Conservation (phyloP, 2,329 filamentous ascomycete species). For the Xylariales sp. region DNA sequence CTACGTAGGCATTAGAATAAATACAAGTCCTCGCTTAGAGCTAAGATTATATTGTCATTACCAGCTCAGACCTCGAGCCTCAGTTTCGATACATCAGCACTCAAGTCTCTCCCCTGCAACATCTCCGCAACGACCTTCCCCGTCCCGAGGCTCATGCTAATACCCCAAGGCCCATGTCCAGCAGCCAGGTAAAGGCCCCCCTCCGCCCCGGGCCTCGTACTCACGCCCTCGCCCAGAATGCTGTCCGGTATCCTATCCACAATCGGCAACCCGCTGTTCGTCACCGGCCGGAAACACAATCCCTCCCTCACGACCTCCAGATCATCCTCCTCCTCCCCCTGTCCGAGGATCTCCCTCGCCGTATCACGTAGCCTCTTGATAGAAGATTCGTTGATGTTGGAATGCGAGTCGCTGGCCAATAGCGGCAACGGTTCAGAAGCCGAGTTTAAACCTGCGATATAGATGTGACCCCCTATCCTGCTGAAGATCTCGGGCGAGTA, state of each 20-base stretch:
- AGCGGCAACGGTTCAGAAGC: conserved; percentile 54
- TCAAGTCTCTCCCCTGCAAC: conserved; percentile 53
- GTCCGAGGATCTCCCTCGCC: conserved; percentile 43
- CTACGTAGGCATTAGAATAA: too few relatives aligned
- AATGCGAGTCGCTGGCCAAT: conserved; percentile 41
- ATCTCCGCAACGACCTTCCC: conserved; percentile 68
- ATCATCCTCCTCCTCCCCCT: conserved; percentile 30
- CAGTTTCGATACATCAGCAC: conserved; percentile 53
- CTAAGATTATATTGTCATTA: too few relatives aligned
- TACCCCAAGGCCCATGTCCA: conserved; percentile 76
- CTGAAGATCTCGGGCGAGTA: conserved; percentile 71
- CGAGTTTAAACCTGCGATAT: conserved; percentile 68
- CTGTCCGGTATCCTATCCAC: conserved; percentile 52
- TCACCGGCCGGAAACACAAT: conserved; percentile 70
- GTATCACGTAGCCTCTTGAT: conserved; percentile 46
- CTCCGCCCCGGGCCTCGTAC: conserved; percentile 33
- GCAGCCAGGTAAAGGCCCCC: conserved; percentile 67
- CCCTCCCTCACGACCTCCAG: conserved; percentile 60
- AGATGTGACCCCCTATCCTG: conserved; percentile 62
- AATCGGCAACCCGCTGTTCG: conserved; percentile 59
- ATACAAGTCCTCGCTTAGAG: too few relatives aligned
- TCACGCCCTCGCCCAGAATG: conserved; percentile 45
- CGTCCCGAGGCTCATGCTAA: conserved; percentile 59
- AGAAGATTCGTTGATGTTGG: conserved; percentile 35
- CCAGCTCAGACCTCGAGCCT: too few relatives aligned